These are phyloP conservation scores for Aspergillus haitiensis DNA, from an alignment of 495 filamentous ascomycete genomes.

Conservation along the genomic window DNA sequence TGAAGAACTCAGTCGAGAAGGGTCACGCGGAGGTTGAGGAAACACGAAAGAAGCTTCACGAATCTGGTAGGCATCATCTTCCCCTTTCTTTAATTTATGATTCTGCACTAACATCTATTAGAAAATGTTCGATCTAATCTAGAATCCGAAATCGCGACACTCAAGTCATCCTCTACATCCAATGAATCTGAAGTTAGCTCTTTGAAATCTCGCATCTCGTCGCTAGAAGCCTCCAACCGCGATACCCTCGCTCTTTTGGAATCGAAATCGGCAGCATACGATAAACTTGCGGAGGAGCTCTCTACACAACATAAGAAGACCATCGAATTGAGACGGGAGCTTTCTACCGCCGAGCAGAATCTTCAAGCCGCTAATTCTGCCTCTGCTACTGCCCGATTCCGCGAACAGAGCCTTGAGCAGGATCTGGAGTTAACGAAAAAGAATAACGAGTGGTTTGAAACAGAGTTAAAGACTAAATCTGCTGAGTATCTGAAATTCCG, in stretches of 20 bases:
- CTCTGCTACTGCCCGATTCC: conserved; percentile 75
- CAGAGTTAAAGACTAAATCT: conserved; percentile 83
- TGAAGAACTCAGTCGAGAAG: conserved; percentile 79
- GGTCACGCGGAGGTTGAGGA: conserved; percentile 76
- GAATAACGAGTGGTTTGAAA: conserved; percentile 89
- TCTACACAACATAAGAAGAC: conserved; percentile 84
- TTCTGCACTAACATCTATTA: conserved; percentile 33
- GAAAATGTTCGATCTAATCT: conserved; percentile 65
- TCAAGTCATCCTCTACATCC: conserved; percentile 72
- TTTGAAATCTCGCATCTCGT: conserved; percentile 74
- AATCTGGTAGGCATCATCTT: conserved; percentile 62
- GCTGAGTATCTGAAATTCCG: conserved; percentile 85
- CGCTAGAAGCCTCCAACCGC: conserved; percentile 86
- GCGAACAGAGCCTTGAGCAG: conserved; percentile 82
- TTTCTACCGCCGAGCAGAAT: conserved; percentile 75
- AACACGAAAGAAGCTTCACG: conserved; percentile 72
- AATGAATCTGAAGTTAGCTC: conserved; percentile 75
- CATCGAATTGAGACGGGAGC: conserved; percentile 74
- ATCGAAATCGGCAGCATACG: conserved; percentile 83
- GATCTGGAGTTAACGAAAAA: conserved; percentile 82
- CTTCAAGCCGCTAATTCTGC: conserved; percentile 77
- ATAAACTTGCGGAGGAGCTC: conserved; percentile 81
- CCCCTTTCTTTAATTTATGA: neutral
- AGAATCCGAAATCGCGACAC: conserved; percentile 76
- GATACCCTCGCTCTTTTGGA: conserved; percentile 86